Evolutionary conservation across 1,284 basidiomycete species (phyloP), one percentile per base, ranked within the genome.

Genomic region (Malassezia globosa): DNA sequence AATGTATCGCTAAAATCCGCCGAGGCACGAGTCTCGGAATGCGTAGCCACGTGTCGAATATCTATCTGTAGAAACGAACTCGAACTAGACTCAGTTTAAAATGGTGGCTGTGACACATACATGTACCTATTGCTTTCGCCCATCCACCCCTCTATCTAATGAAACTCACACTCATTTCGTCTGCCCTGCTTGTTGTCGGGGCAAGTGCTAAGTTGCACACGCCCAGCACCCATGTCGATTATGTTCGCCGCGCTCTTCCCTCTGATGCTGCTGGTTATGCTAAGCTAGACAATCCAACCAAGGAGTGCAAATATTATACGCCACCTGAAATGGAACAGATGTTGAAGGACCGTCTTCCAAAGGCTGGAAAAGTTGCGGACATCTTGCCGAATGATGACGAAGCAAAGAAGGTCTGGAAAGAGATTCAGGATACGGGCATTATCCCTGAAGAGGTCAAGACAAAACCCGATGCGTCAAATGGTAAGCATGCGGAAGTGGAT

Each of bases 301-400:
- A 43, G 26, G 40, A 36, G 7, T 50, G 48, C 42, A 22, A 19
- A 16, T 1, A 11, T 4, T 50, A 50, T 22, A 31, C 34, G 5
- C 24, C 36, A 18, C 23, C 24, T 2, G 38, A 21, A 18, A 46
- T 70, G 4, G 44, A 50, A 13, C 54, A 56, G 13, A 46, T 69
- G 44, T n/a, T 31, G 5, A 14, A 34, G 37, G 27, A 44, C n/a
- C 27, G 27, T 38, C 62, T 66, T 53, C 66, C 66, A 14, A 38
- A 29, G 2, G 52, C 48, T 7, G 76, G 74, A 74, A 35, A 68
- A 7, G 70, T 69, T 3, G 74, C 74, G 10, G 51, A 48, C 33
- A 65, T 76, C 29, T 57, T 75, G 1, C 25, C 61, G 0, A 61
- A 61, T 19, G 76, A 77, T 51, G 62, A 69, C 0, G 66, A 65